Conservation (phyloP, 805 yeast genomes). For the Candida sithepensis region DNA sequence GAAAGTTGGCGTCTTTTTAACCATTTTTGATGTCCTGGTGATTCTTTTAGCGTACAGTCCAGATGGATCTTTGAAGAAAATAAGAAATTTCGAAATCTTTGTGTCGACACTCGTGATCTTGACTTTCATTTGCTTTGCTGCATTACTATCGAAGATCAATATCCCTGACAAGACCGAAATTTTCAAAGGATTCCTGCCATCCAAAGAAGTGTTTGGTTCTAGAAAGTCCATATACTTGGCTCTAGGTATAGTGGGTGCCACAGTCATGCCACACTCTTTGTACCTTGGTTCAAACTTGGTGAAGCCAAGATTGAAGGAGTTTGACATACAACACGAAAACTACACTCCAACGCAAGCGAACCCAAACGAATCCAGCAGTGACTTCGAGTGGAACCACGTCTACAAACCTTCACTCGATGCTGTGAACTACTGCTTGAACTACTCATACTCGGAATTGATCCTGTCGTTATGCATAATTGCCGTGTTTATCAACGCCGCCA, state of each 20-base stretch:
- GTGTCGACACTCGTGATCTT: conserved; percentile 68
- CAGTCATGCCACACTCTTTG: conserved; percentile 91
- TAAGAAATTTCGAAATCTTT: conserved; percentile 72
- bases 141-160: conserved; percentile 60
- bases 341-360: conserved; percentile 15
- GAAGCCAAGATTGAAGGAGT: conserved; percentile 77
- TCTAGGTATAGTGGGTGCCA: conserved; percentile 86
- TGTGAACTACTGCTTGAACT: conserved; percentile 65
- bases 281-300: conserved; percentile 85
- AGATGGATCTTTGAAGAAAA: conserved; percentile 69
- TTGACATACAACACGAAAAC: conserved; percentile 44
- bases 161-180: conserved; percentile 52
- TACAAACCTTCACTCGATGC: conserved; percentile 76
- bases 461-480: conserved; percentile 77
- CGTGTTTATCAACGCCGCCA: conserved; percentile 80
- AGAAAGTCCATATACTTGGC: conserved; percentile 70
- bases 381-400: conserved; percentile 30
- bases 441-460: conserved; percentile 67
- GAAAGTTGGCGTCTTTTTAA: conserved; percentile 68
- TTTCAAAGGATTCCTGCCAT: conserved; percentile 67
- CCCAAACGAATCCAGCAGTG: conserved; percentile 12
- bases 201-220: conserved; percentile 47
- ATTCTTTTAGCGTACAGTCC: conserved; percentile 77
- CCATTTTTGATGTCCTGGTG: conserved; percentile 77
- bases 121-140: conserved; percentile 71